These are phyloP conservation scores for Zygosaccharomyces siamensis DNA, from an alignment of 805 yeast genomes.

Conservation along the genomic window DNA sequence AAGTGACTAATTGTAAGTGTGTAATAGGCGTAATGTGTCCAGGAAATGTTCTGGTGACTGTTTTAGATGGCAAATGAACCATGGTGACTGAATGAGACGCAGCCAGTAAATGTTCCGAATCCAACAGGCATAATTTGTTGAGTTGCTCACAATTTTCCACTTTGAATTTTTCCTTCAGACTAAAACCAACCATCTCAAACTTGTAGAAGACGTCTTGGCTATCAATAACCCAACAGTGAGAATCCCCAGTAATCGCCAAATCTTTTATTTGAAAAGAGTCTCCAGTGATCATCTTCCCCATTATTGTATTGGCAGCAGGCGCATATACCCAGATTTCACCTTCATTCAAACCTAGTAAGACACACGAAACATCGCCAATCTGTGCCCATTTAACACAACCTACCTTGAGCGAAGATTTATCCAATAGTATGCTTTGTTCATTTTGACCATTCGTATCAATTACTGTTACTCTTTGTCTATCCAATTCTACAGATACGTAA, in stretches of 20 bases:
- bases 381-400: slow-evolving; percentile 25
- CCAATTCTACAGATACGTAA: slow-evolving; percentile 61
- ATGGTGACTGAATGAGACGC: slow-evolving; percentile 66
- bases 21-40: slow-evolving; percentile 72
- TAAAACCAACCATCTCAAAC: slow-evolving; percentile 52
- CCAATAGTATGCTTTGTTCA: slow-evolving; percentile 39
- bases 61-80: slow-evolving; percentile 39
- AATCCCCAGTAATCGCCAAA: slow-evolving; percentile 35
- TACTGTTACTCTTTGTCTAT: slow-evolving; percentile 63
- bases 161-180: slow-evolving; percentile 41
- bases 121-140: slow-evolving; percentile 28
- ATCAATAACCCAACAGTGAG: slow-evolving; percentile 56
- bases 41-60: slow-evolving; percentile 52
- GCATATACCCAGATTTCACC: slow-evolving; percentile 65
- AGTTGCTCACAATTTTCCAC: slow-evolving; percentile 32
- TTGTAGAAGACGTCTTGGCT: slow-evolving; percentile 52
- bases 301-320: slow-evolving; percentile 55
- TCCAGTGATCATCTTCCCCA: slow-evolving; percentile 48
- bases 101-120: slow-evolving; percentile 43
- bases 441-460: slow-evolving; percentile 44
- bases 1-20: slow-evolving; percentile 37
- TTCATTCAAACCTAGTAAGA: slow-evolving; percentile 59
- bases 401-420: slow-evolving; percentile 24
- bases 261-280: slow-evolving; percentile 46
- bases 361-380: slow-evolving; percentile 40